Evolutionary conservation across 768 basidiomycete species (phyloP), one percentile per base, ranked within the genome.

Genomic region (Cystofilobasidium bisporidii): DNA sequence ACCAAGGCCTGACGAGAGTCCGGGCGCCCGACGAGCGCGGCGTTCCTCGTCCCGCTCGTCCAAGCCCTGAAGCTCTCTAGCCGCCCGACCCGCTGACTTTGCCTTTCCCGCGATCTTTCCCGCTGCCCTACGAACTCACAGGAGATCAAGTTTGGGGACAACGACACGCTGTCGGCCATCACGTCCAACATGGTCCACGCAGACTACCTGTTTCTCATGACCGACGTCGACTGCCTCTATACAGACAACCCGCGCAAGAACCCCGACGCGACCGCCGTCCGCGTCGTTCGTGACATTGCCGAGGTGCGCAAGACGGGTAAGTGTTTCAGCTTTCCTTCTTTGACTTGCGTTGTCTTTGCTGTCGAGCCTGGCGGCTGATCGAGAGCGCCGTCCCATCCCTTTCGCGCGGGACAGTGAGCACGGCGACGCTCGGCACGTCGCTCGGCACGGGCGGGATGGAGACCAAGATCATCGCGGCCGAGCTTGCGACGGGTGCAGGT

Each of bases 81-180:
- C n/a, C n/a, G n/a, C n/a, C n/a, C 26, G 22, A 8, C 41, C 26
- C 38, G 15, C 11, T 24, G 36, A 36, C 18, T 20, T n/a, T 10
- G 10, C 17, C n/a, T 63, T 9, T 22, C 48, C 40, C 36, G 59
- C 18, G 50, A 20, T 57, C 38, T 5, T n/a, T 36, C 41, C 11
- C 17, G 18, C 10, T n/a, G n/a, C n/a, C n/a, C 64, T 10, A 6
- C n/a, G 18, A 6, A 24, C 24, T 33, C 12, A 11, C 74, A 93
- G 91, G 96, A 99, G 87, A 98, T 99, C 70, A 94, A 92, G 88
- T 99, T 99, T 72, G 96, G 96, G 58, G 96, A 98, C 79, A 98
- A 98, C 76, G 96, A 99, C 76, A 97, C 94, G 0, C 80, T 99
- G 22, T 97, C 94, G 47, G 96, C 96, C 24, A 93, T 99, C 69